Evolutionary conservation across 192 early-diverging fungal species (phyloP).

Genomic region (Gryganskiella cystojenkinii): DNA sequence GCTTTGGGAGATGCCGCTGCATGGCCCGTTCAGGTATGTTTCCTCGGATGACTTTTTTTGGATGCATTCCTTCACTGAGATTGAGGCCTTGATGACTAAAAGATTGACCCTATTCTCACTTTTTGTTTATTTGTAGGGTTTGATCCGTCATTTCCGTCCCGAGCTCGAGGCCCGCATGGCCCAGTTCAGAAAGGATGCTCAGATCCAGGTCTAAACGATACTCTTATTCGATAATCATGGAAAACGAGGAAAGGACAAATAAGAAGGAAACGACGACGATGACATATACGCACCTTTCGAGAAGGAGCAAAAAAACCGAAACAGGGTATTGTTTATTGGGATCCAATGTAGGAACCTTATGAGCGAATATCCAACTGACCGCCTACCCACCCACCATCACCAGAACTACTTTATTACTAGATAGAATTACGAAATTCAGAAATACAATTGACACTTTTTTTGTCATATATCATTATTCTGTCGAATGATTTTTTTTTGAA

Average conservation of each 20-base stretch:
- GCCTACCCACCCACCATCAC: background rate
- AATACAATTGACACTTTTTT: background rate
- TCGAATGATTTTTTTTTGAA: too few relatives aligned
- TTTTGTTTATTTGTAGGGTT: too few relatives aligned
- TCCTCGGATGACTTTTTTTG: background rate
- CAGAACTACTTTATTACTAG: background rate
- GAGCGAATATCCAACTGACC: too few relatives aligned
- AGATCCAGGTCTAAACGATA: constrained; percentile 13
- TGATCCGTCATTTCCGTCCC: constrained; percentile 94
- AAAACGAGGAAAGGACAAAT: too few relatives aligned
- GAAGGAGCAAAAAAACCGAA: too few relatives aligned
- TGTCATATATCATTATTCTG: too few relatives aligned
- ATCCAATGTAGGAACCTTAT: too few relatives aligned
- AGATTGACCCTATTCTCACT: too few relatives aligned
- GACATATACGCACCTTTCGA: background rate
- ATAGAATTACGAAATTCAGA: background rate
- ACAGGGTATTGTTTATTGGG: too few relatives aligned
- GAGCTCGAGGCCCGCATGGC: constrained; percentile 78
- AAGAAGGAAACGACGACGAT: background rate
- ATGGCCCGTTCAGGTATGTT: constrained; percentile 83
- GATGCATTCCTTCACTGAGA: too few relatives aligned
- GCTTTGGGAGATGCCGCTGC: constrained; percentile 99
- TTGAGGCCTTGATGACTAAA: too few relatives aligned
- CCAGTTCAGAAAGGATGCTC: constrained; percentile 41
- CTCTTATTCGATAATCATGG: background rate